These are phyloP conservation scores for Voacanga thouarsii DNA, from an alignment of 257 asterid genomes.

Conservation along the genomic window DNA sequence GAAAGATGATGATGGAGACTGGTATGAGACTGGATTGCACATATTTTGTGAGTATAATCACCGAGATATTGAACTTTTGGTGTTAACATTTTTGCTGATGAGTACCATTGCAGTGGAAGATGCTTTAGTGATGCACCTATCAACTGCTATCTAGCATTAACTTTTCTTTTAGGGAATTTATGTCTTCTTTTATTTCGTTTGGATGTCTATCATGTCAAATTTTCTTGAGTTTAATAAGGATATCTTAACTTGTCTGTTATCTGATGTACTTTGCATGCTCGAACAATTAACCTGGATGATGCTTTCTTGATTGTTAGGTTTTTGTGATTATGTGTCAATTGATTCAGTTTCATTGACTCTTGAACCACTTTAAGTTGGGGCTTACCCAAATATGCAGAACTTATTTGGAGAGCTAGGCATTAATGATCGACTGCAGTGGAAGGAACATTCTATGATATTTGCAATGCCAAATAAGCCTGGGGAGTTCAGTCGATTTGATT, in stretches of 20 bases:
- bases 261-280: background rate
- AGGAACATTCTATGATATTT: conserved; percentile 97
- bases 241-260: background rate
- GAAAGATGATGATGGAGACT: conserved; percentile 96
- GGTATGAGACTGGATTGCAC: conserved; percentile 97
- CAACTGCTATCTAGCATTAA: background rate
- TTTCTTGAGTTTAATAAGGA: background rate
- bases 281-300: background rate
- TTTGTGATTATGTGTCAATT: background rate
- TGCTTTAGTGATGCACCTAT: background rate
- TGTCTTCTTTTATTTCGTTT: background rate
- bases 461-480: conserved; percentile 99
- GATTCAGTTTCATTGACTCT: conserved; percentile 35
- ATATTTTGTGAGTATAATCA: conserved; percentile 76
- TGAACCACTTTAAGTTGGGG: conserved; percentile 78
- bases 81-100: background rate
- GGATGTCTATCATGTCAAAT: background rate
- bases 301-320: background rate
- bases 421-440: conserved; percentile 93
- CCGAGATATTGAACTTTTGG: background rate
- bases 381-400: conserved; percentile 98
- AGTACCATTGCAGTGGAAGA: background rate
- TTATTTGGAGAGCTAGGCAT: conserved; percentile 96
- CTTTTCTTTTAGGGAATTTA: background rate
- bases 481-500: conserved; percentile 93